Evolutionary conservation across 148 eudicot genomes (phyloP).

Genomic region (Rhododendron griersonianum): DNA sequence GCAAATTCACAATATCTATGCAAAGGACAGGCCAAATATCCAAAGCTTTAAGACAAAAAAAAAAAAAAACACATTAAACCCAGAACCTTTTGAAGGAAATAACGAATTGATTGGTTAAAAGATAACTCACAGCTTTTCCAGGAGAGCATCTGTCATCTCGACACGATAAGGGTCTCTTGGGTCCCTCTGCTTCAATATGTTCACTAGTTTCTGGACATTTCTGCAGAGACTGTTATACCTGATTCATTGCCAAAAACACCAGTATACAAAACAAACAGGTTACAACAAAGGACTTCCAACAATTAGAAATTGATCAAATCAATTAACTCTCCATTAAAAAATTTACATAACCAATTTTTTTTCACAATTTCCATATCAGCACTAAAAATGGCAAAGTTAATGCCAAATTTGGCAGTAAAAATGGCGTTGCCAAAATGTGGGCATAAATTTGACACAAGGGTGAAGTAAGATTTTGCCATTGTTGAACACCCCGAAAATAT

Average conservation of each 20-base stretch:
- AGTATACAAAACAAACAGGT: neutral
- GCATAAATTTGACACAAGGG: neutral
- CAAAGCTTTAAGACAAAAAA: neutral
- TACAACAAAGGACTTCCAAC: neutral
- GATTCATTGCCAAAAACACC: neutral
- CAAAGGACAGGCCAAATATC: neutral
- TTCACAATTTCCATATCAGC: neutral
- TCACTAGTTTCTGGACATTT: constrained; percentile 78
- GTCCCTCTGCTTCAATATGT: constrained; percentile 85
- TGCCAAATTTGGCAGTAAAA: neutral
- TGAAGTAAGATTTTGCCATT: neutral
- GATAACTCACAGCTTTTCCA: constrained; percentile 77
- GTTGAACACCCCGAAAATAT: neutral
- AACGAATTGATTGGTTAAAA: neutral
- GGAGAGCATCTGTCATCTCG: constrained; percentile 75
- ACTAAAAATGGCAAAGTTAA: neutral
- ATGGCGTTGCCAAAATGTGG: neutral
- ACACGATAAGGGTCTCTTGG: constrained; percentile 72
- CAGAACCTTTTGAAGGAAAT: neutral
- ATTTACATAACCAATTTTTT: neutral
- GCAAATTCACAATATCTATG: neutral
- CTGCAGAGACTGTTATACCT: constrained; percentile 71
- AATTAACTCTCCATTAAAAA: neutral
- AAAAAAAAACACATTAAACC: neutral
- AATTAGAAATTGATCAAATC: neutral